phyloP scores from a whole-genome alignment of 495 filamentous ascomycete genomes.

The Aspergillus incahuasiensis region DNA sequence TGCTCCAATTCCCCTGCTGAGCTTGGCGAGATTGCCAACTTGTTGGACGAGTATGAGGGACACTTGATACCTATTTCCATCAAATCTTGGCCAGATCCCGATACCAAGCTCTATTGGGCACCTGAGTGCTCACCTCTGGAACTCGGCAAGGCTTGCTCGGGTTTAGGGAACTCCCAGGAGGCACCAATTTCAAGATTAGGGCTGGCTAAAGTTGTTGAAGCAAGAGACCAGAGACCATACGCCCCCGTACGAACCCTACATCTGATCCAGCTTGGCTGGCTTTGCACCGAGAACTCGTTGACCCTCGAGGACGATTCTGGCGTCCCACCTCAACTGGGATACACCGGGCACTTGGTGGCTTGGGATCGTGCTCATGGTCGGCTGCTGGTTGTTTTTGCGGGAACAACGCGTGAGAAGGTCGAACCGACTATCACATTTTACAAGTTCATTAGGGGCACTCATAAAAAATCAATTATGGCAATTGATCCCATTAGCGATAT shows the following conservation, averaged over 20 bases:
- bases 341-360: slow-evolving; percentile 34
- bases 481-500: slow-evolving; percentile 4
- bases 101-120: slow-evolving; percentile 28
- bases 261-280: slow-evolving; percentile 35
- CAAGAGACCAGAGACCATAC: slow-evolving; percentile 16
- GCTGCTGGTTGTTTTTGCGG: slow-evolving; percentile 29
- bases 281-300: slow-evolving; percentile 19
- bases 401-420: slow-evolving; percentile 17
- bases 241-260: slow-evolving; percentile 19
- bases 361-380: slow-evolving; percentile 34
- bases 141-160: slow-evolving; percentile 15
- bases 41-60: slow-evolving; percentile 35
- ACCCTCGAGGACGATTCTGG: background rate
- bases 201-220: slow-evolving; percentile 25
- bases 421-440: slow-evolving; percentile 12
- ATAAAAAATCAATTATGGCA: slow-evolving; percentile 19
- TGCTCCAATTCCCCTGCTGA: slow-evolving; percentile 28
- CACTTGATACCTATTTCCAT: slow-evolving; percentile 14
- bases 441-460: slow-evolving; percentile 4
- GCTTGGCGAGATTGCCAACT: slow-evolving; percentile 22
- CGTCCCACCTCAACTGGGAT: slow-evolving; percentile 18
- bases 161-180: background rate
- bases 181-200: slow-evolving; percentile 26
- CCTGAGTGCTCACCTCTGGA: slow-evolving; percentile 30
- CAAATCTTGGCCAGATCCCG: background rate